Percentiles rank a stretch among this genome's conserved stretches.
phyloP scores from a whole-genome alignment of 495 filamentous ascomycete genomes.

The Aspergillus olivimuriae region DNA sequence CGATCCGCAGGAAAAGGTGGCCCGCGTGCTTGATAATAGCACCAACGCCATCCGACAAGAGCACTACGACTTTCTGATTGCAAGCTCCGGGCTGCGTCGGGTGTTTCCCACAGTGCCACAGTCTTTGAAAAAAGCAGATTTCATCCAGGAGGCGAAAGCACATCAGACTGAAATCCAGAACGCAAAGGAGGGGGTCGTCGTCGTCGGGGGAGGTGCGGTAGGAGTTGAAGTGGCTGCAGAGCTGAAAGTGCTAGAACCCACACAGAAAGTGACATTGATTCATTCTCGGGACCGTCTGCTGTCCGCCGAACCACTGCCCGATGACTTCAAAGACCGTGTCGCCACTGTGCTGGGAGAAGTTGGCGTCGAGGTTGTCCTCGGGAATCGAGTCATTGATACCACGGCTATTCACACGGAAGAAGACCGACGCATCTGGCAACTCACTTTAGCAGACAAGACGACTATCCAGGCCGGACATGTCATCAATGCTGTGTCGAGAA shows the following conservation, averaged over 20 bases:
- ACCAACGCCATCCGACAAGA: constrained; percentile 19
- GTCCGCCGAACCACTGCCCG: constrained; percentile 59
- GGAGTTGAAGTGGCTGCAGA: constrained; percentile 69
- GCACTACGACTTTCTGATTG: constrained; percentile 60
- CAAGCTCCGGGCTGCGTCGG: constrained; percentile 53
- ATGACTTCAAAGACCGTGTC: constrained; percentile 53
- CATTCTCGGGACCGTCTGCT: constrained; percentile 59
- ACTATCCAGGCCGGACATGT: constrained; percentile 48
- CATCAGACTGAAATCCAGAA: constrained; percentile 20
- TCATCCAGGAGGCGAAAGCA: constrained; percentile 44
- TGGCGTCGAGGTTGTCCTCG: constrained; percentile 52
- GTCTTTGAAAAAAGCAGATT: constrained; percentile 45
- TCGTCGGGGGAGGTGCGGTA: constrained; percentile 60
- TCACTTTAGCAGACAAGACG: constrained; percentile 51
- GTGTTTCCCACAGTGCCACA: constrained; percentile 59
- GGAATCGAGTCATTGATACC: constrained; percentile 38
- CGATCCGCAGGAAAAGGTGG: constrained; percentile 45
- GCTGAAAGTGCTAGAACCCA: constrained; percentile 52
- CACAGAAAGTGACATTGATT: constrained; percentile 55
- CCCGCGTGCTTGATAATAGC: constrained; percentile 33
- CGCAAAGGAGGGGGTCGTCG: constrained; percentile 42
- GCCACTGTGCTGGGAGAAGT: constrained; percentile 43
- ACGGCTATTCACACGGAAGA: constrained; percentile 20
- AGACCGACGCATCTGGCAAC: constrained; percentile 40
- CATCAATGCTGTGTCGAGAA: constrained; percentile 53